Evolutionary conservation across 2,329 filamentous ascomycete species (phyloP), one percentile per base, ranked within the genome.

Genomic region (Cryphonectria japonica): DNA sequence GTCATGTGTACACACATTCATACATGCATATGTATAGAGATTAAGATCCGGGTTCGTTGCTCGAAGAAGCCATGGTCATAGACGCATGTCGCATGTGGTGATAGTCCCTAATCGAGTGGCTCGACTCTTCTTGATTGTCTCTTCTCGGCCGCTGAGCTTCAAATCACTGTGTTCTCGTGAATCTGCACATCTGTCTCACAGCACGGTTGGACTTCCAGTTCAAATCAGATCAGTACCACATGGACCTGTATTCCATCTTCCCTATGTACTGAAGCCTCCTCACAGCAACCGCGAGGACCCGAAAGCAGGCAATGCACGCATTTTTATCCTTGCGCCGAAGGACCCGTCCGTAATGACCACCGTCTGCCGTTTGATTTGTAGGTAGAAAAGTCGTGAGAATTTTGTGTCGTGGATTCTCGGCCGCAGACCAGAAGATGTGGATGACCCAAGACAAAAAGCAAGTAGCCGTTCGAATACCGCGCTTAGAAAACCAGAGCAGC

Each of bases 401-500:
- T 52, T 54, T 61, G 59, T 64, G 69, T 70, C 65, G 69, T 70
- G 69, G 63, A 57, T 67, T 57, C 68, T 69, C 67, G 71, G 71
- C 71, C 71, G 71, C 71, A 69, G 62, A 73, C 69, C 69, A 71
- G 70, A 73, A 71, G 66, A 70, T 69, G 43, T 64, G 69, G 68
- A 69, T 72, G 71, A 71, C 69, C 50, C 67, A 70, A 66, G 65
- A 71, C 66, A 62, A 71, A 62, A 70, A 66, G 65, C 54, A 68
- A 66, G 63, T 34, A 54, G n/a, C 32, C 67, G 43, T 43, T 57
- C 46, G 32, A 37, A 32, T 50, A 62, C 60, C 69, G 63, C 85
- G 89, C 87, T 92, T 97, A 99, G 91, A 99, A 99, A 82, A 99
- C 96, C 83, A 99, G 91, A 86, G 96, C 96, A 81, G 96, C 96